A percentile compares a stretch with the other conserved stretches of the same genome.
These are phyloP conservation scores for Plasmodium ovale DNA, from an alignment of 169 alveolate species.

Conservation along the genomic window DNA sequence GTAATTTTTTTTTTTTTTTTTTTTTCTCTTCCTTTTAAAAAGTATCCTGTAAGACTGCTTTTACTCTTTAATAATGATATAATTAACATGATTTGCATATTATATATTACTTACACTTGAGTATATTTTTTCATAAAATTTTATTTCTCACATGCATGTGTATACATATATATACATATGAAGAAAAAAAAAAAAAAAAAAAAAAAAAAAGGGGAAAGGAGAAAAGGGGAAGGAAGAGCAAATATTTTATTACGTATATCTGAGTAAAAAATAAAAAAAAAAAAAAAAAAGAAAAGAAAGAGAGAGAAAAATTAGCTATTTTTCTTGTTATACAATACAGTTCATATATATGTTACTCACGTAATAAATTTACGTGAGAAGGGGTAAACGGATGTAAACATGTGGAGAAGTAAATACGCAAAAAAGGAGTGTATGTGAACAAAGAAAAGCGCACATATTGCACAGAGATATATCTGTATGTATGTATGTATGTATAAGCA, in stretches of 20 bases:
- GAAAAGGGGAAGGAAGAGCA: neutral
- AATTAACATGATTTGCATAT: neutral
- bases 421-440: too few species aligned
- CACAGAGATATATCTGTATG: too few species aligned
- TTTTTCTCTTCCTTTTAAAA: slow-evolving; percentile 10
- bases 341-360: neutral
- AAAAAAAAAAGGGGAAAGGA: neutral
- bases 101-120: neutral
- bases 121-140: neutral
- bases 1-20: neutral
- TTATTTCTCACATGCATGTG: neutral
- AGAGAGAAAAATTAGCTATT: slow-evolving; percentile 4
- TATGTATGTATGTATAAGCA: too few species aligned
- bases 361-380: too few species aligned
- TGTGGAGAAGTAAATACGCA: too few species aligned
- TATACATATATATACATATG: too few species aligned
- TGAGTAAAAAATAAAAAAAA: neutral
- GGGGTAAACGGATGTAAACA: neutral
- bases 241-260: neutral
- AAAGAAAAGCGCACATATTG: too few species aligned
- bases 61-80: neutral
- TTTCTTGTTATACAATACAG: neutral
- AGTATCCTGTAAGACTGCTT: neutral
- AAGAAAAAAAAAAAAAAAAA: neutral
- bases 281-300: neutral